phyloP scores from a whole-genome alignment of 176 grass and related monocot genomes.

The Musa troglodytarum region DNA sequence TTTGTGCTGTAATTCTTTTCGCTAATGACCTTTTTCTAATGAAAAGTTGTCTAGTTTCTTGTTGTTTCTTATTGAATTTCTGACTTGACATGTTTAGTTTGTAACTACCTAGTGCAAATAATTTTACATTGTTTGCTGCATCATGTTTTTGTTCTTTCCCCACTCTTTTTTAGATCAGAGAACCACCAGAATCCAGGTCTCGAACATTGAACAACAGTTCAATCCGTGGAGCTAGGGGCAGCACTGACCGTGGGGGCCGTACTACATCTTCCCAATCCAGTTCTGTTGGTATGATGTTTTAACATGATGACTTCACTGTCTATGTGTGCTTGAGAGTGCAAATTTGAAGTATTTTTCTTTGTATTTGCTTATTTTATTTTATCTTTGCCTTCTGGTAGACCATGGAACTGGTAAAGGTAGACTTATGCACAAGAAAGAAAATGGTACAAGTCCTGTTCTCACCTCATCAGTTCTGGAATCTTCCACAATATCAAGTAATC shows the following conservation, averaged over 20 bases:
- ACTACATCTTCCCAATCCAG: conserved; percentile 27
- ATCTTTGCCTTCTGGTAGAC: conserved; percentile 2
- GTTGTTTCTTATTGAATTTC: background rate
- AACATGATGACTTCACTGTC: too few relatives aligned
- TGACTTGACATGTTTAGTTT: background rate
- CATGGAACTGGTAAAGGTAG: conserved; percentile 44
- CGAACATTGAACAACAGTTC: conserved; percentile 46
- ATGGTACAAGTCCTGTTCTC: conserved; percentile 17
- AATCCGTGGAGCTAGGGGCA: conserved; percentile 43
- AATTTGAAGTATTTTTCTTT: background rate
- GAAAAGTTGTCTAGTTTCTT: background rate
- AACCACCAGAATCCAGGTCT: conserved; percentile 62
- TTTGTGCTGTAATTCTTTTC: background rate
- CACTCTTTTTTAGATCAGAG: conserved; percentile 41
- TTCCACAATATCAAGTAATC: conserved; percentile 32
- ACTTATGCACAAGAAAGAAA: conserved; percentile 41
- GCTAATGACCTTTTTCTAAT: background rate
- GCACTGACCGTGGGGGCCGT: conserved; percentile 50
- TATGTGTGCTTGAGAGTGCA: background rate
- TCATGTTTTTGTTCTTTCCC: too few relatives aligned
- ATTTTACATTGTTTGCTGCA: too few relatives aligned
- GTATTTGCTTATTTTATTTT: background rate
- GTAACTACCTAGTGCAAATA: background rate
- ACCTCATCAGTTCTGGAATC: conserved; percentile 44
- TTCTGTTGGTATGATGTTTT: conserved; percentile 44